phyloP scores from a whole-genome alignment of 164 flowering plant species.

The Tinospora cordifolia region DNA sequence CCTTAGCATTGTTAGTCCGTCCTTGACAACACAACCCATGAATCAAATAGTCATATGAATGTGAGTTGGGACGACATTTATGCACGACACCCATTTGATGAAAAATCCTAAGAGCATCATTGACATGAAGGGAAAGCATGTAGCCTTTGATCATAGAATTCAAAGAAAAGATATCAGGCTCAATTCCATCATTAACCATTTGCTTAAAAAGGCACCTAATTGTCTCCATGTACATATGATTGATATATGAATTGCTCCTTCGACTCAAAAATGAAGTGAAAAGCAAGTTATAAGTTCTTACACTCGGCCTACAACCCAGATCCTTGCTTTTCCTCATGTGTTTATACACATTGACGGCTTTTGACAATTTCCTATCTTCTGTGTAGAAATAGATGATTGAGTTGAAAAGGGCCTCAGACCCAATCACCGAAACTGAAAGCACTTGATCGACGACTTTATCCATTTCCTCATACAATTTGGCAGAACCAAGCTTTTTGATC shows the following conservation, averaged over 20 bases:
- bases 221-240: slow-evolving; percentile 74
- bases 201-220: slow-evolving; percentile 64
- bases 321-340: slow-evolving; percentile 53
- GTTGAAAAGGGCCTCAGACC: slow-evolving; percentile 64
- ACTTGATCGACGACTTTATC: slow-evolving; percentile 65
- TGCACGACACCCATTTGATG: slow-evolving; percentile 79
- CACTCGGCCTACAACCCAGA: slow-evolving; percentile 49
- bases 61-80: slow-evolving; percentile 51
- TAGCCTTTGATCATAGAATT: slow-evolving; percentile 88
- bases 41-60: slow-evolving; percentile 61
- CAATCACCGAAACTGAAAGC: slow-evolving; percentile 47
- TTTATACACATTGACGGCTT: slow-evolving; percentile 62
- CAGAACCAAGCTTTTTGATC: slow-evolving; percentile 71
- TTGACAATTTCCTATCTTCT: slow-evolving; percentile 51
- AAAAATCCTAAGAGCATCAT: slow-evolving; percentile 78
- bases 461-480: slow-evolving; percentile 63
- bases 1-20: slow-evolving; percentile 65
- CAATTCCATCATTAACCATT: slow-evolving; percentile 74
- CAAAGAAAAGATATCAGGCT: slow-evolving; percentile 72
- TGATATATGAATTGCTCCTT: slow-evolving; percentile 60
- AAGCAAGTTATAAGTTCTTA: slow-evolving; percentile 65
- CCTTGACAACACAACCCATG: slow-evolving; percentile 87
- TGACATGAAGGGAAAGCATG: slow-evolving; percentile 68
- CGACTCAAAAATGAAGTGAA: slow-evolving; percentile 60
- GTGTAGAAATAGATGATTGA: slow-evolving; percentile 66